Evolutionary conservation across 2,329 filamentous ascomycete species (phyloP).

Genomic region (Pseudocercospora eumusae): DNA sequence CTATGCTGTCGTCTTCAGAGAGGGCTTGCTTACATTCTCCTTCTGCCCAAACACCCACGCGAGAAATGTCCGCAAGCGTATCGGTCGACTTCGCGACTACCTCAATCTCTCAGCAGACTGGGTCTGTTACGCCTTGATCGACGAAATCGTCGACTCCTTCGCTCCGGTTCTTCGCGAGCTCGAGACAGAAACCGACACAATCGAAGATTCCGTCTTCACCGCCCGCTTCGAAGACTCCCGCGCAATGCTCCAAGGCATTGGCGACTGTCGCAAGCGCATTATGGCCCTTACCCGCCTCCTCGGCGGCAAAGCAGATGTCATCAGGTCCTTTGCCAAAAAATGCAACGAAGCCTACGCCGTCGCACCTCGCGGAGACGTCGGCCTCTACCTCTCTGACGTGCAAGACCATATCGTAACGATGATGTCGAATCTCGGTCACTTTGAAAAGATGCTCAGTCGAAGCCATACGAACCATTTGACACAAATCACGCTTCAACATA

Average conservation of each 20-base stretch:
- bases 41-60: constrained; percentile 87
- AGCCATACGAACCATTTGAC: constrained; percentile 96
- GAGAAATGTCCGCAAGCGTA: constrained; percentile 84
- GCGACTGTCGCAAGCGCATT: constrained; percentile 87
- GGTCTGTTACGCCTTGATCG: constrained; percentile 98
- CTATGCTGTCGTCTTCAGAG: constrained; percentile 94
- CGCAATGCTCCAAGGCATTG: constrained; percentile 82
- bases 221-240: constrained; percentile 88
- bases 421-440: constrained; percentile 94
- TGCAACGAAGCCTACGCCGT: constrained; percentile 98
- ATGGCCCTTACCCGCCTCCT: constrained; percentile 91
- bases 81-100: constrained; percentile 90
- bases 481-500: constrained; percentile 88
- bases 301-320: constrained; percentile 96
- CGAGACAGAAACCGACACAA: constrained; percentile 84
- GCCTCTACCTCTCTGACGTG: constrained; percentile 93
- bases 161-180: constrained; percentile 84
- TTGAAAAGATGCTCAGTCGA: constrained; percentile 94
- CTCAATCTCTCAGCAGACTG: constrained; percentile 93
- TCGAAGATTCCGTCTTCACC: constrained; percentile 94
- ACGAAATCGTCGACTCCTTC: constrained; percentile 96
- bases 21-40: constrained; percentile 92
- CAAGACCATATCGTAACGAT: constrained; percentile 99
- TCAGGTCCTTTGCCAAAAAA: constrained; percentile 95
- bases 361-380: constrained; percentile 93